Evolutionary conservation across 2,329 filamentous ascomycete species (phyloP).

Genomic region (Ceratocystis huliohia): DNA sequence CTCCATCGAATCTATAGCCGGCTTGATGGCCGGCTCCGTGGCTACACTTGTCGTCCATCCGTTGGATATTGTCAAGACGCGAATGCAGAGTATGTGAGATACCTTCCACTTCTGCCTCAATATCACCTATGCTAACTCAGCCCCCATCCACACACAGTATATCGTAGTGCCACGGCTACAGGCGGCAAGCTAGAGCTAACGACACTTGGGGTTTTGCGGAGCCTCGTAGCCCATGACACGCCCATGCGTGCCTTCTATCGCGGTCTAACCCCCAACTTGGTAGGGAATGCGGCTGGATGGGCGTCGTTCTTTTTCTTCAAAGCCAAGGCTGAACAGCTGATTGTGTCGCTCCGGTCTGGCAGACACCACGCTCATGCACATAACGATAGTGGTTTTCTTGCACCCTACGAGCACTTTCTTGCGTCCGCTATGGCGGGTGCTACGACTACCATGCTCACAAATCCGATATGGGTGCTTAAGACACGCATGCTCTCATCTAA

Average conservation of each 20-base stretch:
- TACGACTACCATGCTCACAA: slow-evolving; percentile 70
- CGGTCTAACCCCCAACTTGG: slow-evolving; percentile 75
- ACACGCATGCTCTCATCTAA: slow-evolving; percentile 91
- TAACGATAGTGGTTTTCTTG: slow-evolving; percentile 31
- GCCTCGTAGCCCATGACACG: slow-evolving; percentile 38
- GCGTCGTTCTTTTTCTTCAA: slow-evolving; percentile 81
- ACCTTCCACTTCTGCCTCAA: background rate
- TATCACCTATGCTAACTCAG: background rate
- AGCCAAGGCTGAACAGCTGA: slow-evolving; percentile 38
- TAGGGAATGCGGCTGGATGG: slow-evolving; percentile 87
- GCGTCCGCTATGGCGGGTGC: slow-evolving; percentile 60
- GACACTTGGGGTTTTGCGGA: slow-evolving; percentile 41
- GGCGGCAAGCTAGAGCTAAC: slow-evolving; percentile 30
- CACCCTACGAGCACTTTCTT: slow-evolving; percentile 63
- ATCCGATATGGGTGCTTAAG: slow-evolving; percentile 97
- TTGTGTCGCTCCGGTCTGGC: slow-evolving; percentile 27
- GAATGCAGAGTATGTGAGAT: slow-evolving; percentile 60
- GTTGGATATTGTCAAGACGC: slow-evolving; percentile 90
- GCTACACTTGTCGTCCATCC: slow-evolving; percentile 83
- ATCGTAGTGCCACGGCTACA: slow-evolving; percentile 7
- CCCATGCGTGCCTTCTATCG: slow-evolving; percentile 66
- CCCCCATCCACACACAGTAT: background rate
- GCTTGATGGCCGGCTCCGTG: slow-evolving; percentile 75
- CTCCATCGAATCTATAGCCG: slow-evolving; percentile 74
- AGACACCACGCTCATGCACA: slow-evolving; percentile 14